Base-by-base conservation (phyloP, 768 basidiomycete species). In the Mycena sanguinolenta region DNA sequence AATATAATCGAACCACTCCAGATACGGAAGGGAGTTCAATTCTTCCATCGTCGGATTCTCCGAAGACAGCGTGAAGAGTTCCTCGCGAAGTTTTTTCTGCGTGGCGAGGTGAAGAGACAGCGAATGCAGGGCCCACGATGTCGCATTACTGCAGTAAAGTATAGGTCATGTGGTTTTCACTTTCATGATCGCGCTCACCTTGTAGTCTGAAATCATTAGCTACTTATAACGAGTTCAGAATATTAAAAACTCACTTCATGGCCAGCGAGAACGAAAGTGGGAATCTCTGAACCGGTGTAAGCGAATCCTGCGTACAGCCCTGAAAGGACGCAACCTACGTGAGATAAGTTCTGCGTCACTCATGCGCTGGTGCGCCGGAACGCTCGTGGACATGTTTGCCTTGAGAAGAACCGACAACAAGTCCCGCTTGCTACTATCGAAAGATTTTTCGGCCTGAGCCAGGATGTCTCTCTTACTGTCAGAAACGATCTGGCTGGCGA, bases 341-440 rank as follows among this genome's bases (percentile, higher is more conserved):
- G 74, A 50, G 3, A 86, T 44, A 6, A 90, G 85, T 55, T 89
- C 88, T n/a, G 79, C 79, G 34, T 90, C 88, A 1, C 81, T 82
- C 72, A 90, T 64, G 36, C 75, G 77, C 74, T 86, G 84, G 25
- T 65, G 76, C 21, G 83, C 84, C 0, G 84, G 81, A 5, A 87
- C 72, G 69, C 88, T 84, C 0, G 79, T 79, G 9, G 85, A 85
- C 81, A 88, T 79, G 74, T 89, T 90, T 9, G 88, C 87, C 64
- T 79, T 81, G 65, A 89, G 80, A 10, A 89, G 78, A n/a, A 87
- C 71, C 10, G 82, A 84, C 30, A 89, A 75, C 6, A 89, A 65
- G 75, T 89, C 88, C 5, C 84, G 81, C 17, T 83, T 82, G 1
- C 36, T 38, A 38, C 69, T 72, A 12, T 81, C 53, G 16, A 58